These are phyloP conservation scores for Datisca glomerata DNA, from an alignment of 306 rosid species.

Conservation along the genomic window DNA sequence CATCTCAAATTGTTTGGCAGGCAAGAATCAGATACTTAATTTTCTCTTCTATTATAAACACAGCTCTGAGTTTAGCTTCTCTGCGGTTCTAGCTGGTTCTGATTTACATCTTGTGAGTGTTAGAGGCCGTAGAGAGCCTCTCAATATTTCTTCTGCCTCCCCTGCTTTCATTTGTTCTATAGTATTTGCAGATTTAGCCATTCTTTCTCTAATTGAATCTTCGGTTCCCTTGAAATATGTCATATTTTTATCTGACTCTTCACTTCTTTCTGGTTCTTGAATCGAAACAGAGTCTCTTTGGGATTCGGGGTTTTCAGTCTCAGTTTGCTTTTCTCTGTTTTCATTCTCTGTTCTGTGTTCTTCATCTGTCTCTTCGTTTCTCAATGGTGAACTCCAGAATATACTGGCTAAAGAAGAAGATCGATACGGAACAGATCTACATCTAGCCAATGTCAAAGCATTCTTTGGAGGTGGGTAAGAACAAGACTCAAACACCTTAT, in stretches of 20 bases:
- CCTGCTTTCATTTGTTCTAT: conserved; percentile 4
- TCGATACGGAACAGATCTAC: conserved; percentile 83
- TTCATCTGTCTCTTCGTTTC: conserved; percentile 21
- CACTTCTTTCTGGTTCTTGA: conserved; percentile 15
- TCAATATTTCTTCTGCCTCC: conserved; percentile 1
- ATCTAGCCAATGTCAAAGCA: conserved; percentile 58
- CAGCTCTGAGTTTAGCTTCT: conserved; percentile 41
- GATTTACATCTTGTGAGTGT: conserved; percentile 77
- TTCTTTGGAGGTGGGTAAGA: conserved; percentile 45
- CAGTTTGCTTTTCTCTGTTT: conserved; percentile 1
- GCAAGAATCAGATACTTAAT: conserved; percentile 32
- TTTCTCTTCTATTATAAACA: conserved; percentile 34
- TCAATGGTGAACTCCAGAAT: conserved; percentile 60
- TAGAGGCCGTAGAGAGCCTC: conserved; percentile 20
- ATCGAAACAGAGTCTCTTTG: conserved; percentile 26
- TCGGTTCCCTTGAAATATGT: conserved; percentile 2
- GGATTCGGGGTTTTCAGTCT: conserved; percentile 16
- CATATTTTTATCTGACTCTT: conserved; percentile 14
- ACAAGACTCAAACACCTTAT: conserved; percentile 10
- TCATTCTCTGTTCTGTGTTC: conserved; percentile 7
- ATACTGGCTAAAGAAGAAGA: conserved; percentile 67
- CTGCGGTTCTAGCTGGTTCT: conserved; percentile 59
- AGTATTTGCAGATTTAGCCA: conserved; percentile 15
- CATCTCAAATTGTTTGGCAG: conserved; percentile 33
- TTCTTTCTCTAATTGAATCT: conserved; percentile 17